Evolutionary conservation across 306 rosid species (phyloP).

Genomic region (Corylus heterophylla): DNA sequence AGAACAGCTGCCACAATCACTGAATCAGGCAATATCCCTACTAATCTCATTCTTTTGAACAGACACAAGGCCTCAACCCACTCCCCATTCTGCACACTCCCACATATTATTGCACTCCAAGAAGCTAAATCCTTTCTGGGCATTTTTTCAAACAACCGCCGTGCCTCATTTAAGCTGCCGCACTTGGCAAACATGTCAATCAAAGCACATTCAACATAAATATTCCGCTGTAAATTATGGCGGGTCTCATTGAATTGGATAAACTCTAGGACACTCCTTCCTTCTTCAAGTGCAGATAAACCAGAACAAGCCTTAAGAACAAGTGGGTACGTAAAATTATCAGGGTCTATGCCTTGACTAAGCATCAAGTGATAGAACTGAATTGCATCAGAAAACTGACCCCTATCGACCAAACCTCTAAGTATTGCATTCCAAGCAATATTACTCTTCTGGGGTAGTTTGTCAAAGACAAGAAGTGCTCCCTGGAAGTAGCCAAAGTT

Average conservation of each 20-base stretch:
- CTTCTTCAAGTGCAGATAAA: constrained; percentile 33
- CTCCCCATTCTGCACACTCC: constrained; percentile 34
- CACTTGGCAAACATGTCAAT: constrained; percentile 49
- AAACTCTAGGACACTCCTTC: constrained; percentile 27
- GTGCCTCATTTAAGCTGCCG: constrained; percentile 44
- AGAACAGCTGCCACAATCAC: constrained; percentile 39
- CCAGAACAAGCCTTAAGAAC: constrained; percentile 53
- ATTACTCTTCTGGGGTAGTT: constrained; percentile 31
- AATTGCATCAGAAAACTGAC: constrained; percentile 1
- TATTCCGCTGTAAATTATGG: constrained; percentile 15
- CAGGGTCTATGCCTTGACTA: constrained; percentile 23
- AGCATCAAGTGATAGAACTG: neutral
- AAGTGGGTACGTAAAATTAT: constrained; percentile 46
- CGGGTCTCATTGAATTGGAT: constrained; percentile 16
- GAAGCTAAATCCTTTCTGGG: constrained; percentile 42
- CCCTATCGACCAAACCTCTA: constrained; percentile 24
- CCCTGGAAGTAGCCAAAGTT: constrained; percentile 33
- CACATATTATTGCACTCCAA: constrained; percentile 50
- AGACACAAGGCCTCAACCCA: constrained; percentile 34
- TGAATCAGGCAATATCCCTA: constrained; percentile 40
- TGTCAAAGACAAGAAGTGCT: constrained; percentile 29
- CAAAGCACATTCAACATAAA: constrained; percentile 39
- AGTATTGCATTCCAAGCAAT: constrained; percentile 47
- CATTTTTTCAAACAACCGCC: constrained; percentile 45
- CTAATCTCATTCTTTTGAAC: constrained; percentile 39